These are phyloP conservation scores for Magnusiomyces clavatus DNA, from an alignment of 1,139 yeast genomes.

Conservation along the genomic window DNA sequence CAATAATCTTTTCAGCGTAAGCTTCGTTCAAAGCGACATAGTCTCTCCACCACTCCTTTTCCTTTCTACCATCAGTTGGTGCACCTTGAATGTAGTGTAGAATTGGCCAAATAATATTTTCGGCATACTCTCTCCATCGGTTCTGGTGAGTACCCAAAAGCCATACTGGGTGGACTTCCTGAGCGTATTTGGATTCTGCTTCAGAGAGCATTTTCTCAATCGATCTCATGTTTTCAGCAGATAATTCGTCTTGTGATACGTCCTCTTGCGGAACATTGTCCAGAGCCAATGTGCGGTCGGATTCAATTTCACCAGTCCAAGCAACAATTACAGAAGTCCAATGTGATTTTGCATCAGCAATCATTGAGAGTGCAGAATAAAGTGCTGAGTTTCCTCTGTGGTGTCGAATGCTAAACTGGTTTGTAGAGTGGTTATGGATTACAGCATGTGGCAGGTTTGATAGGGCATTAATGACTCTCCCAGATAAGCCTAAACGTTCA, in stretches of 20 bases:
- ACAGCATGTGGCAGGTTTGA: slow-evolving; percentile 63
- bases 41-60: slow-evolving; percentile 80
- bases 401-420: slow-evolving; percentile 23
- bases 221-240: slow-evolving; percentile 15
- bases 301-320: slow-evolving; percentile 81
- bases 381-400: slow-evolving; percentile 82
- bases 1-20: slow-evolving; percentile 68
- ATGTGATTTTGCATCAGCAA: slow-evolving; percentile 43
- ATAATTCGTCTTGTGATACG: slow-evolving; percentile 8
- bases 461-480: slow-evolving; percentile 61
- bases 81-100: slow-evolving; percentile 82
- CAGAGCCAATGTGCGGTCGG: slow-evolving; percentile 15
- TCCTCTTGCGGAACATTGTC: slow-evolving; percentile 12
- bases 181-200: background rate
- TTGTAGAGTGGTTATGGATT: slow-evolving; percentile 16
- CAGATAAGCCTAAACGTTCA: slow-evolving; percentile 39
- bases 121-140: slow-evolving; percentile 82
- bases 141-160: slow-evolving; percentile 50
- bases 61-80: slow-evolving; percentile 61
- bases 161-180: slow-evolving; percentile 68
- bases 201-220: slow-evolving; percentile 11
- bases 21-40: slow-evolving; percentile 88
- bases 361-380: slow-evolving; percentile 52
- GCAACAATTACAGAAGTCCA: slow-evolving; percentile 89
- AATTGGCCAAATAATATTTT: slow-evolving; percentile 86